A percentile compares a stretch with the other conserved stretches of the same genome.
These are phyloP conservation scores for Candida adriatica DNA, from an alignment of 805 yeast genomes.

Conservation along the genomic window DNA sequence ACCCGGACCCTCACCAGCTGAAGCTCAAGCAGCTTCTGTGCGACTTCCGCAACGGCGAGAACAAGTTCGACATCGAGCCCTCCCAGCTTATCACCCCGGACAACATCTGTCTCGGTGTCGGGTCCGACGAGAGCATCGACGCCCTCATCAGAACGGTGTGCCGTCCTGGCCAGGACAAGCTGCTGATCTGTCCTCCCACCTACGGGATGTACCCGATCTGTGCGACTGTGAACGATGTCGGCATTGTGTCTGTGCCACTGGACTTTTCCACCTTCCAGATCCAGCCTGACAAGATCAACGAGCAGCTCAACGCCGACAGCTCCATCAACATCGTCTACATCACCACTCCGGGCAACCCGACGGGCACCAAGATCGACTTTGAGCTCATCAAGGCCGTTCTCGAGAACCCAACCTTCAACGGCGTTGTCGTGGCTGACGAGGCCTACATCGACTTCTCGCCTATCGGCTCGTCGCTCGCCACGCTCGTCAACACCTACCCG, in stretches of 20 bases:
- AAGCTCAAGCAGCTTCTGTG: constrained; percentile 68
- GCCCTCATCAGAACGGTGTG: constrained; percentile 80
- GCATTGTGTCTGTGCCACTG: constrained; percentile 66
- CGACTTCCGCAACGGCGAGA: constrained; percentile 57
- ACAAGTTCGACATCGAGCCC: constrained; percentile 19
- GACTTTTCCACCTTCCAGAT: constrained; percentile 60
- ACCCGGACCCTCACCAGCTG: constrained; percentile 94
- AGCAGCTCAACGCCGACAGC: constrained; percentile 46
- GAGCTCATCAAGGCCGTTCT: constrained; percentile 42
- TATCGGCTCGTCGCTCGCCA: constrained; percentile 60
- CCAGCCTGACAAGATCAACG: constrained; percentile 47
- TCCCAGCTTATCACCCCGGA: constrained; percentile 39
- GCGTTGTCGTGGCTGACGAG: constrained; percentile 83
- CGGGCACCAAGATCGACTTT: constrained; percentile 58
- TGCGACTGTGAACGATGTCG: constrained; percentile 85
- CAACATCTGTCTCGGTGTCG: constrained; percentile 90
- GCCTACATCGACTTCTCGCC: constrained; percentile 88
- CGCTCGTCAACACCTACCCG: constrained; percentile 74
- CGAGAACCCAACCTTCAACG: constrained; percentile 50
- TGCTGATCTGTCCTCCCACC: constrained; percentile 88
- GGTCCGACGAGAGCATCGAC: constrained; percentile 95
- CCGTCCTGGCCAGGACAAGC: constrained; percentile 73
- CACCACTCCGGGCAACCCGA: constrained; percentile 97
- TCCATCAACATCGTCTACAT: constrained; percentile 69
- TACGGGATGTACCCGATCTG: constrained; percentile 96